phyloP scores from a whole-genome alignment of 441 rosid genomes.

The Populus trichocarpa region DNA sequence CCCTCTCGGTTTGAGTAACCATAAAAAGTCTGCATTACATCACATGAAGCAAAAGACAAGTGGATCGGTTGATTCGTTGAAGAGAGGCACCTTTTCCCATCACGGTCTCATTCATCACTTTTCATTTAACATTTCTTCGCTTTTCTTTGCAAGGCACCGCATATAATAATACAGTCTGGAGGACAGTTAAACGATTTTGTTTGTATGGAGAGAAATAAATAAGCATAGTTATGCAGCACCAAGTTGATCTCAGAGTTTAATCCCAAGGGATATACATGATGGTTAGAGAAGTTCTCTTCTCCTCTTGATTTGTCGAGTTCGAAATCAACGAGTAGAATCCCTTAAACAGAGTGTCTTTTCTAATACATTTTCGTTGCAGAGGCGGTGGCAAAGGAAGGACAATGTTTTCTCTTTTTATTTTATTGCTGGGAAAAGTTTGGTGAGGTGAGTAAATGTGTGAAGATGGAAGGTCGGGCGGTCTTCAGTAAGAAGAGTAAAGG shows the following conservation, averaged over 20 bases:
- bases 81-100: neutral
- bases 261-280: too few relatives aligned
- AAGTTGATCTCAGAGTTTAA: too few relatives aligned
- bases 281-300: neutral
- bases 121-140: neutral
- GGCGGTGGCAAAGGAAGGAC: neutral
- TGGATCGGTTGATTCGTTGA: neutral
- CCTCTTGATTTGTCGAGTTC: neutral
- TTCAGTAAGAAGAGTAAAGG: neutral
- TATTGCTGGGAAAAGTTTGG: neutral
- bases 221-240: neutral
- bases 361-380: neutral
- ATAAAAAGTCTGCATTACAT: neutral
- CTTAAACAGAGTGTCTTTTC: neutral
- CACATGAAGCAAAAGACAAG: neutral
- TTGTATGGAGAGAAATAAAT: neutral
- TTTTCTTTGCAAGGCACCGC: neutral
- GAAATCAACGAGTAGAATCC: neutral
- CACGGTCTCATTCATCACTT: neutral
- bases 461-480: slow-evolving; percentile 1
- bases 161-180: neutral
- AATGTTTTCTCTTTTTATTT: neutral
- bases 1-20: neutral
- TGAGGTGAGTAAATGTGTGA: slow-evolving; percentile 17
- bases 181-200: neutral